Base-by-base conservation (phyloP, 1,284 basidiomycete species). In the Ganoderma resinaceum region DNA sequence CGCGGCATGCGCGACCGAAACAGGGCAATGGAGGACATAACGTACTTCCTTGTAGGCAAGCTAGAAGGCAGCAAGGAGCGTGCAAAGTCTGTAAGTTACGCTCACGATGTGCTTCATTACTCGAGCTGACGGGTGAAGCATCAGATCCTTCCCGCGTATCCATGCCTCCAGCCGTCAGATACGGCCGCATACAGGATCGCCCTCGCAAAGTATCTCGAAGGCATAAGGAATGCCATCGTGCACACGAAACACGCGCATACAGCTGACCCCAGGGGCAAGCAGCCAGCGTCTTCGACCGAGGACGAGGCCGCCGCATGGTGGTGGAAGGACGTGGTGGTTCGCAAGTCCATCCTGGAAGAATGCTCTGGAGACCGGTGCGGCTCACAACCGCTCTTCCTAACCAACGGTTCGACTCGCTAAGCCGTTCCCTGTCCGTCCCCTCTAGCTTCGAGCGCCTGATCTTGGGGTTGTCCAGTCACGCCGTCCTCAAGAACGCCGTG, bases 311-410 rank as follows among this genome's bases (percentile, higher is more conserved):
- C 64, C 18, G 80, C 80, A 2, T 83, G 79, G 80, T 87, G 86
- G 86, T 87, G 86, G 86, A 85, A 81, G 73, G 84, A 86, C 65
- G 81, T 87, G 1, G 79, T 87, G 7, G 84, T 87, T 4, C 81
- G 86, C 43, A 87, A 84, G 72, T 87, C 86, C 11, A 70, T 87
- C 49, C 73, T 88, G 38, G 86, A 88, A 68, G 86, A 87, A 71
- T 87, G 85, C 72, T 73, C 77, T 40, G 86, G 86, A n/a, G 85
- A 85, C 62, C 82, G 82, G 86, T 87, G 67, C 63, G 75, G 58
- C 29, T 60, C 58, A 29, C 35, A n/a, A 37, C 20, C 11, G 58
- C 61, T n/a, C n/a, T 57, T 43, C 26, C 58, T 57, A 58, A 3
- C 11, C 12, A 20, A 38, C n/a, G 35, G 58, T 60, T 26, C 38